Conservation (phyloP, 805 yeast species). For the Kodamaea leandrae region DNA sequence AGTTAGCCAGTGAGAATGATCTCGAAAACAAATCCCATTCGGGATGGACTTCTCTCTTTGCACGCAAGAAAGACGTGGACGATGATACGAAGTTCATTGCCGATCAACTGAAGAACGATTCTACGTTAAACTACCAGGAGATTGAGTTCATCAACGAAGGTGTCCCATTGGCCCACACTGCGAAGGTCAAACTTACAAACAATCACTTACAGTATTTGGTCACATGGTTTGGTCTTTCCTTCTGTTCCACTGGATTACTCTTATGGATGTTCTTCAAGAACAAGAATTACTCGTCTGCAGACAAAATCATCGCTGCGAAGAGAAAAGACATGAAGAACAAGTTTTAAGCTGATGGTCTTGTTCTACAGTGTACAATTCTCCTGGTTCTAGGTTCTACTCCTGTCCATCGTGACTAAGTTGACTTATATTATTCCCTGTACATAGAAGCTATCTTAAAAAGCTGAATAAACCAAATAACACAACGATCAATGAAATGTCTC, state of each 20-base stretch:
- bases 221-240: constrained; percentile 90
- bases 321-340: constrained; percentile 33
- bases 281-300: constrained; percentile 34
- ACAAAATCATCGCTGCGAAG: constrained; percentile 40
- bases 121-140: constrained; percentile 40
- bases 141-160: constrained; percentile 71
- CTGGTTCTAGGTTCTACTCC: background rate
- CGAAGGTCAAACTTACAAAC: constrained; percentile 79
- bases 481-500: constrained; percentile 36
- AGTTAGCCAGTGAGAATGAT: constrained; percentile 13
- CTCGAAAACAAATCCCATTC: constrained; percentile 8
- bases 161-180: constrained; percentile 82
- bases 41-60: constrained; percentile 14
- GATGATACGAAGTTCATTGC: constrained; percentile 21
- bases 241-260: constrained; percentile 70
- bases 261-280: constrained; percentile 30
- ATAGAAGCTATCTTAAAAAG: constrained; percentile 11
- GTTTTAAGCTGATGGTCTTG: constrained; percentile 2
- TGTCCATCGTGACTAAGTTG: no score
- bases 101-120: constrained; percentile 22
- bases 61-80: constrained; percentile 7
- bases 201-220: constrained; percentile 89
- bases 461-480: constrained; percentile 39
- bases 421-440: constrained; percentile 2
- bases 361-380: no score